phyloP scores from a whole-genome alignment of 164 flowering plant genomes.

The Annona squamosa region DNA sequence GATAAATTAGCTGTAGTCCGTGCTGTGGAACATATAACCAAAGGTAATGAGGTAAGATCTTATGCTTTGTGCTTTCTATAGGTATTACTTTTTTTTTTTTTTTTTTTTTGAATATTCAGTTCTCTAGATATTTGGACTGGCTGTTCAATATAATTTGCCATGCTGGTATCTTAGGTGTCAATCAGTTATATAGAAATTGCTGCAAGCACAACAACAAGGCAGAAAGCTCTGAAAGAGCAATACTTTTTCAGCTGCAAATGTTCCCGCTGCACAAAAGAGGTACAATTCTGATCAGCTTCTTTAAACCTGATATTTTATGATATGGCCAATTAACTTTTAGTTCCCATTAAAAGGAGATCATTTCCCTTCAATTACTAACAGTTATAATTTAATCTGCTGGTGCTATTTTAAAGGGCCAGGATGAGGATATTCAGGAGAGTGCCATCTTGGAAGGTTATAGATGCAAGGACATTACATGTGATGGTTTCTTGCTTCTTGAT shows the following conservation, averaged over 20 bases:
- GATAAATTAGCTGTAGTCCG: slow-evolving; percentile 74
- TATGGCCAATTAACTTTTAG: neutral
- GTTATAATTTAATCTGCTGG: slow-evolving; percentile 8
- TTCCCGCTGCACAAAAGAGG: slow-evolving; percentile 67
- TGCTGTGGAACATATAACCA: slow-evolving; percentile 68
- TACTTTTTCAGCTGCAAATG: slow-evolving; percentile 77
- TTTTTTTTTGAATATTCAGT: neutral
- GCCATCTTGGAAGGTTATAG: slow-evolving; percentile 83
- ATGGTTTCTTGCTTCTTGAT: slow-evolving; percentile 71
- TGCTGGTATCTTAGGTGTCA: slow-evolving; percentile 42
- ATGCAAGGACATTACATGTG: slow-evolving; percentile 54
- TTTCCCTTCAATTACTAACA: neutral
- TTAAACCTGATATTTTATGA: neutral
- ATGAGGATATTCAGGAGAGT: slow-evolving; percentile 77
- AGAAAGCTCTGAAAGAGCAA: slow-evolving; percentile 76
- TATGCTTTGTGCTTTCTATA: neutral
- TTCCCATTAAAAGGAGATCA: neutral
- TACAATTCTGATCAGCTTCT: slow-evolving; percentile 18
- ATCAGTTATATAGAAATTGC: slow-evolving; percentile 96
- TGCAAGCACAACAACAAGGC: slow-evolving; percentile 80
- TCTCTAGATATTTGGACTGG: neutral
- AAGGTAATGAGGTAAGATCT: slow-evolving; percentile 68
- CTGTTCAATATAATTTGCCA: slow-evolving; percentile 3
- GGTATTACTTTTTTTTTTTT: neutral
- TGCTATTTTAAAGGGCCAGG: slow-evolving; percentile 47